phyloP scores from a whole-genome alignment of 2,329 filamentous ascomycete species.

The Ophiostoma novo-ulmi region DNA sequence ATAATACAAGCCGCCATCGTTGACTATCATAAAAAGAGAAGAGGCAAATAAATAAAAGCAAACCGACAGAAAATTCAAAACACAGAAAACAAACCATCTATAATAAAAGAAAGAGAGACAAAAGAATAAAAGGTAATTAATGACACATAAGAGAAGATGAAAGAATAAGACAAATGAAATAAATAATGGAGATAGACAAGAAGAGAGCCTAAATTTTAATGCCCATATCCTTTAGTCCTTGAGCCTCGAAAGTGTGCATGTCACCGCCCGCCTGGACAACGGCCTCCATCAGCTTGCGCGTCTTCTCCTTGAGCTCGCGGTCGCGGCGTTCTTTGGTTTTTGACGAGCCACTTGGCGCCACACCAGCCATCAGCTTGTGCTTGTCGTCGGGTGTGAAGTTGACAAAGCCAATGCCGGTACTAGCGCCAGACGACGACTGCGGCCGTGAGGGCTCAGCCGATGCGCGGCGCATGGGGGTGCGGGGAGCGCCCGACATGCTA shows the following conservation, averaged over 20 bases:
- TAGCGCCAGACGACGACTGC: slow-evolving; percentile 15
- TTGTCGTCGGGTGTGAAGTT: slow-evolving; percentile 85
- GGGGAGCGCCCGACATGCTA: slow-evolving; percentile 7
- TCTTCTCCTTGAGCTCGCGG: slow-evolving; percentile 76
- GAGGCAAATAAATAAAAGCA: neutral
- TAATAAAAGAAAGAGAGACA: neutral
- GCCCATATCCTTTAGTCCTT: slow-evolving; percentile 17
- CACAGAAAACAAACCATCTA: neutral
- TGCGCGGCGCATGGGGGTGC: slow-evolving; percentile 20
- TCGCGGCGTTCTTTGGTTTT: slow-evolving; percentile 95
- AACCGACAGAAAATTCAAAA: neutral
- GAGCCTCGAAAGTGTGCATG: slow-evolving; percentile 39
- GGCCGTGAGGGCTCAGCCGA: slow-evolving; percentile 18
- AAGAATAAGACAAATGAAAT: neutral
- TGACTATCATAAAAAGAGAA: neutral
- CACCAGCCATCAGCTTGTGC: slow-evolving; percentile 74
- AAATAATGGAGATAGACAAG: neutral
- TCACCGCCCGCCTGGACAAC: slow-evolving; percentile 68
- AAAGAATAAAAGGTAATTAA: neutral
- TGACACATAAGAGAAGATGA: neutral
- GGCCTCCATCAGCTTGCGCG: slow-evolving; percentile 62
- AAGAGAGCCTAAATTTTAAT: neutral
- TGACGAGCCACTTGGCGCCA: slow-evolving; percentile 82
- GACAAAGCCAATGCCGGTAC: slow-evolving; percentile 60
- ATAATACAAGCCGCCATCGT: neutral